These are phyloP conservation scores for Ballota nigra DNA, from an alignment of 257 asterid species.

Conservation along the genomic window DNA sequence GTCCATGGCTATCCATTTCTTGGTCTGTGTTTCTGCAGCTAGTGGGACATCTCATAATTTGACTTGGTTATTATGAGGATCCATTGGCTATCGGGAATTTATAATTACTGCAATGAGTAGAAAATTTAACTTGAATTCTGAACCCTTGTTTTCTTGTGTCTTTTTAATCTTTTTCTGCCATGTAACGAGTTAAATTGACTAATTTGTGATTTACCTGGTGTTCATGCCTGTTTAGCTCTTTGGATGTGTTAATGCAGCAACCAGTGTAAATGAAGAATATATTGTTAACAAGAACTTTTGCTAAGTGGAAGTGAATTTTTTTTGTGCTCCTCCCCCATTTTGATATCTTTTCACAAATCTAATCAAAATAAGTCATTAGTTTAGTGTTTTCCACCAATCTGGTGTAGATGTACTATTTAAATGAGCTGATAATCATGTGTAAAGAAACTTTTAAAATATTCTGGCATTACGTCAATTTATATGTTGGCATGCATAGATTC, in stretches of 20 bases:
- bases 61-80: neutral
- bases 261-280: neutral
- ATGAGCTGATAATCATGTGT: neutral
- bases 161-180: neutral
- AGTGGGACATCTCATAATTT: neutral
- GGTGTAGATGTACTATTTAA: neutral
- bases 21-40: neutral
- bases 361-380: neutral
- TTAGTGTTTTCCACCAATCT: neutral
- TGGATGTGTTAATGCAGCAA: neutral
- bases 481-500: neutral
- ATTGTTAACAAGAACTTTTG: neutral
- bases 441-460: conserved; percentile 5
- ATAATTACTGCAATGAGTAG: neutral
- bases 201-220: neutral
- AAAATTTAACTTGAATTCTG: neutral
- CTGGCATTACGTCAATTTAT: neutral
- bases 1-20: neutral
- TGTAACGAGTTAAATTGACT: neutral
- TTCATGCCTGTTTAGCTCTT: neutral
- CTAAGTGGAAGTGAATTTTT: neutral
- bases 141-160: neutral
- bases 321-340: neutral
- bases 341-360: neutral
- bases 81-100: neutral